Percentiles rank a stretch among this genome's conserved stretches.
phyloP scores from a whole-genome alignment of 805 yeast genomes.

The Blastobotrys robertii region DNA sequence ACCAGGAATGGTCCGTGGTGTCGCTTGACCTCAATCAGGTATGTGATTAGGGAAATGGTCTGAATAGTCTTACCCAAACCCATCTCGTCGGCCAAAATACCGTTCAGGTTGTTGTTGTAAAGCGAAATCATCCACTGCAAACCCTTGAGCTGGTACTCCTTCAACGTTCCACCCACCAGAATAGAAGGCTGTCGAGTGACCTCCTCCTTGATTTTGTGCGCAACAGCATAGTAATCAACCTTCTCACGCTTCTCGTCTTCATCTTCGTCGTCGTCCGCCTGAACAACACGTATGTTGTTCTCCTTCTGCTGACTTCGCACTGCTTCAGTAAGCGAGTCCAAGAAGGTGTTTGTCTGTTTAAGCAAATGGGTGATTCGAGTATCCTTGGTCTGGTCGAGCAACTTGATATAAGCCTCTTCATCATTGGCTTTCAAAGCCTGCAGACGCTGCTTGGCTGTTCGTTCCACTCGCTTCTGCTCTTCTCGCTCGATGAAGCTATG shows the following conservation, averaged over 20 bases:
- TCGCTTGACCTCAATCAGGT: slow-evolving; percentile 66
- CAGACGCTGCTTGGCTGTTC: slow-evolving; percentile 94
- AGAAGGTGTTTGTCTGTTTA: slow-evolving; percentile 82
- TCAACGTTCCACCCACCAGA: slow-evolving; percentile 81
- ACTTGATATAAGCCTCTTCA: slow-evolving; percentile 93
- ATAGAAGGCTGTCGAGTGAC: slow-evolving; percentile 73
- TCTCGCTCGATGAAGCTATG: slow-evolving; percentile 80
- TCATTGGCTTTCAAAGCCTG: slow-evolving; percentile 94
- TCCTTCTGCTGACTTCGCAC: slow-evolving; percentile 83
- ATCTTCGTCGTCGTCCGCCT: slow-evolving; percentile 23
- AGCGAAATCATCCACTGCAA: slow-evolving; percentile 98
- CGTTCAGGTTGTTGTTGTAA: slow-evolving; percentile 86
- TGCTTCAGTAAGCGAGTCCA: slow-evolving; percentile 83
- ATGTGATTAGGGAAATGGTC: slow-evolving; percentile 77
- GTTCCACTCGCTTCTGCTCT: slow-evolving; percentile 80
- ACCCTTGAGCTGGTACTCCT: slow-evolving; percentile 91
- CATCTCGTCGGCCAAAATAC: slow-evolving; percentile 97
- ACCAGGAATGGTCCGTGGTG: slow-evolving; percentile 82
- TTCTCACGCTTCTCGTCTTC: slow-evolving; percentile 49
- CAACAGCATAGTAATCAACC: slow-evolving; percentile 85
- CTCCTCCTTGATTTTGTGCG: slow-evolving; percentile 77
- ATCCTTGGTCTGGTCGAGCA: slow-evolving; percentile 93
- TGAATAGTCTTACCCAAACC: slow-evolving; percentile 97
- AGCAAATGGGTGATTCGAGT: slow-evolving; percentile 93
- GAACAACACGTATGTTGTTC: slow-evolving; percentile 22